A percentile compares a stretch with the other conserved stretches of the same genome.
Evolutionary conservation across 2,329 filamentous ascomycete species (phyloP).

Genomic region (Colletotrichum sojae): DNA sequence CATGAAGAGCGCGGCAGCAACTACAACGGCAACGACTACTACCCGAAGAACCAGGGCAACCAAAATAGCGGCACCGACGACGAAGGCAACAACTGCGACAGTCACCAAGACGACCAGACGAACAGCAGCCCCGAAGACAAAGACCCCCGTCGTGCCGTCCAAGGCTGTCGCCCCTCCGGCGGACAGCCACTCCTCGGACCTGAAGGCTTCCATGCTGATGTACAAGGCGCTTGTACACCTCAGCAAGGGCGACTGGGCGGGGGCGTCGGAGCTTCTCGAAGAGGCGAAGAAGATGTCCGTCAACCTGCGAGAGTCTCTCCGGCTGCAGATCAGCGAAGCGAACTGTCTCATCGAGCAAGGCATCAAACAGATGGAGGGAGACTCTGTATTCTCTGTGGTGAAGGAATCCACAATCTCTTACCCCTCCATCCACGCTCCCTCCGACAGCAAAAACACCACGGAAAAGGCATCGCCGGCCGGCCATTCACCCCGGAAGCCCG

Average conservation of each 20-base stretch:
- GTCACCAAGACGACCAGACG: constrained; percentile 31
- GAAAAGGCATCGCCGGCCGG: constrained; percentile 52
- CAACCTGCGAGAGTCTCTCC: constrained; percentile 54
- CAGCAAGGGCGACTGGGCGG: constrained; percentile 68
- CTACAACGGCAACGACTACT: constrained; percentile 34
- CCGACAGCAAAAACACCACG: constrained; percentile 54
- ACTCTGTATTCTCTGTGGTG: constrained; percentile 89
- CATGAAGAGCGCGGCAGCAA: constrained; percentile 45
- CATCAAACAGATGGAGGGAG: constrained; percentile 79
- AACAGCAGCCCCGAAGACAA: constrained; percentile 45
- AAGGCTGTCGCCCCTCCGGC: constrained; percentile 31
- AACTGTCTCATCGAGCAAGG: constrained; percentile 78
- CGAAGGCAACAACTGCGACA: constrained; percentile 20
- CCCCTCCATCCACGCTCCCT: constrained; percentile 72
- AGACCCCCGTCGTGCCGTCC: constrained; percentile 39
- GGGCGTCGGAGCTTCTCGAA: constrained; percentile 70
- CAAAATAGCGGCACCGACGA: constrained; percentile 42
- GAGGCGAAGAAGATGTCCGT: constrained; percentile 62
- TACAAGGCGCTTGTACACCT: constrained; percentile 63
- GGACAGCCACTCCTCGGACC: constrained; percentile 43
- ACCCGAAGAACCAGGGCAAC: constrained; percentile 37
- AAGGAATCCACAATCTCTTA: constrained; percentile 94
- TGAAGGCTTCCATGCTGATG: constrained; percentile 57
- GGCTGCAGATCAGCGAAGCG: constrained; percentile 75
- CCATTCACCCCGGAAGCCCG: constrained; percentile 54